These are phyloP conservation scores for Fusarium mexicanum DNA, from an alignment of 2,329 filamentous ascomycete species.

Conservation along the genomic window DNA sequence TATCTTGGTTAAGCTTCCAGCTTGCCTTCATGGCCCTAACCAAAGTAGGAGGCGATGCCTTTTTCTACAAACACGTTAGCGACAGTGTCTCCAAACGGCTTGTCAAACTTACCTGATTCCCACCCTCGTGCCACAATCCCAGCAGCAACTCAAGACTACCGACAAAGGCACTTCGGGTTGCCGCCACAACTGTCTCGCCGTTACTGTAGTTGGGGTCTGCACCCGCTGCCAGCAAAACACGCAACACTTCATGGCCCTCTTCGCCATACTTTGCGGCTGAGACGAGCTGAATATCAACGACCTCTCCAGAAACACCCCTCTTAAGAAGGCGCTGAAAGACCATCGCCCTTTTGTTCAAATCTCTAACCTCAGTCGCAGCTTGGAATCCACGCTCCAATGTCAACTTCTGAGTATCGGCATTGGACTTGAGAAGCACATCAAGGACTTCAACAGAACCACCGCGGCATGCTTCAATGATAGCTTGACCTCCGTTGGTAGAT, in stretches of 20 bases:
- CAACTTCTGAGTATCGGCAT: conserved; percentile 50
- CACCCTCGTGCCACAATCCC: conserved; percentile 54
- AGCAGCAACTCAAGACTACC: conserved; percentile 62
- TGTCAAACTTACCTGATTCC: conserved; percentile 51
- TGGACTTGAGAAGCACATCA: conserved; percentile 58
- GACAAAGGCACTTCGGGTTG: conserved; percentile 61
- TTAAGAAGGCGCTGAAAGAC: conserved; percentile 63
- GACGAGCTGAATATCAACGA: conserved; percentile 62
- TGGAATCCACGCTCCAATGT: conserved; percentile 63
- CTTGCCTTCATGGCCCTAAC: conserved; percentile 62
- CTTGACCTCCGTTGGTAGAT: conserved; percentile 61
- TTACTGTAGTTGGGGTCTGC: conserved; percentile 65
- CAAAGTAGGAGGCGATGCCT: conserved; percentile 58
- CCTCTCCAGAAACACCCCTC: conserved; percentile 60
- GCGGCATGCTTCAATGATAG: conserved; percentile 64
- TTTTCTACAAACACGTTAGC: conserved; percentile 50
- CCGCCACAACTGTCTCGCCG: conserved; percentile 65
- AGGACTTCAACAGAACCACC: conserved; percentile 61
- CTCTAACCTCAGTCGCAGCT: conserved; percentile 62
- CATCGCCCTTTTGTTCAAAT: conserved; percentile 58
- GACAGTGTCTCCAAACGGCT: background rate
- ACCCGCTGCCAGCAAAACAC: conserved; percentile 61
- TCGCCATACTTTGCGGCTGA: conserved; percentile 63
- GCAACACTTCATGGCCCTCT: conserved; percentile 58
- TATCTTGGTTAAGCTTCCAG: conserved; percentile 61